phyloP scores from a whole-genome alignment of 257 asterid species.

The Rehmannia glutinosa region DNA sequence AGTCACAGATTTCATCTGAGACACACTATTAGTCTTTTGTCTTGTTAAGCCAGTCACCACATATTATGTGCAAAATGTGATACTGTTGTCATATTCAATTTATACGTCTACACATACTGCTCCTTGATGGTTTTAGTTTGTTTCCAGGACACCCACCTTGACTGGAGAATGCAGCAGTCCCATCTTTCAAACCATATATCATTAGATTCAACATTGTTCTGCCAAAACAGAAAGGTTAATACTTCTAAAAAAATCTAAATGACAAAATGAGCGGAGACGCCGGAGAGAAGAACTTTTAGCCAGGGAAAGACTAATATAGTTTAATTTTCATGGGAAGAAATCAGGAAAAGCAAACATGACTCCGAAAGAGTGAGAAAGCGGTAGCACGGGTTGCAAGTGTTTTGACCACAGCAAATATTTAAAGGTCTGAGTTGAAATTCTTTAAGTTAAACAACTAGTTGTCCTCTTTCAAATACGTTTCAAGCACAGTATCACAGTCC shows the following conservation, averaged over 20 bases:
- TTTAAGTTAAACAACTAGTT: not conserved
- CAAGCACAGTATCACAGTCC: not conserved
- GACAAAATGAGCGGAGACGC: not conserved
- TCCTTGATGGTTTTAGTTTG: not conserved
- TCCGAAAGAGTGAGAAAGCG: not conserved
- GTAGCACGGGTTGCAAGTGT: not conserved
- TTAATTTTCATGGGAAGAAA: not conserved
- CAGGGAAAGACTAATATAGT: not conserved
- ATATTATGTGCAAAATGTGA: not conserved
- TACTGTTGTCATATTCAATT: not conserved
- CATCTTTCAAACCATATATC: conserved; percentile 7
- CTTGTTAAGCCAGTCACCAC: not conserved
- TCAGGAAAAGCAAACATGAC: not conserved
- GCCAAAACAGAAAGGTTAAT: conserved; percentile 11
- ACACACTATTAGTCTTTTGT: not conserved
- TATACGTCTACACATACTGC: not conserved
- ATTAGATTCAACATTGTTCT: conserved; percentile 11
- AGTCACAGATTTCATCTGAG: not conserved
- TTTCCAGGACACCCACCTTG: conserved; percentile 9
- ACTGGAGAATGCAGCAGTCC: conserved; percentile 13
- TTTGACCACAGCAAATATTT: not conserved
- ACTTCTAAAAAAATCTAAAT: not conserved
- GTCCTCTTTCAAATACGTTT: not conserved
- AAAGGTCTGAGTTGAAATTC: not conserved
- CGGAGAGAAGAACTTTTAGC: not conserved